Base-by-base conservation (phyloP, 441 rosid species). In the Euphorbia schlechtendalii region DNA sequence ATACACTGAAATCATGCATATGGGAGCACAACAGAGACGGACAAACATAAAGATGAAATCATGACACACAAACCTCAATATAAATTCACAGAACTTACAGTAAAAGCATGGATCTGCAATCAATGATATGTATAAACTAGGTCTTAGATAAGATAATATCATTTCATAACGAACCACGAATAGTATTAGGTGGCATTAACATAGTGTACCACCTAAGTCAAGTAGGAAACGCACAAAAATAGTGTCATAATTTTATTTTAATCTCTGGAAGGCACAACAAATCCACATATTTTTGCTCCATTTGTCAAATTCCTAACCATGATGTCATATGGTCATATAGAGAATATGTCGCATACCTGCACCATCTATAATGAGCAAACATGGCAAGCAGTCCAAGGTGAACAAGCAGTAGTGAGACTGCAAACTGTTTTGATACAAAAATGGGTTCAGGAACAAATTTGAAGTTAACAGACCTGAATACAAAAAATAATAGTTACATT, bases 381-480 rank as follows among this genome's bases (percentile, higher is more conserved):
- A 62, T 68, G 18, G 71, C 38, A 51, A 90, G 93, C 65, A 88
- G 69, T 63, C 63, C 76, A 60, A 93, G 89, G 80, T 93, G 95
- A 65, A 73, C 76, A 64, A 81, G 54, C 72, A 93, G 85, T 84
- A 93, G 83, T 68, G 84, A 73, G 67, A 83, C 38, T 32, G 97
- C 96, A 84, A 93, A 90, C 77, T 77, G 83, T 82, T 86, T 93
- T 25, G 97, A 90, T 63, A 93, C 79, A 77, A 93, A 93, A 70
- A 86, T 67, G 70, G 82, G 84, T 76, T 93, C 97, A 52, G 95
- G 90, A 71, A 90, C 73, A 62, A 93, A 93, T 74, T 90, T 93
- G 91, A 93, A 88, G 87, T 93, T 93, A 57, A 93, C 97, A 75
- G 99, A 93, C 99, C 98, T 93, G 81, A 70, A 58, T 43, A 43